Evolutionary conservation across 257 asterid species (phyloP).

Genomic region (Scutellaria minor): DNA sequence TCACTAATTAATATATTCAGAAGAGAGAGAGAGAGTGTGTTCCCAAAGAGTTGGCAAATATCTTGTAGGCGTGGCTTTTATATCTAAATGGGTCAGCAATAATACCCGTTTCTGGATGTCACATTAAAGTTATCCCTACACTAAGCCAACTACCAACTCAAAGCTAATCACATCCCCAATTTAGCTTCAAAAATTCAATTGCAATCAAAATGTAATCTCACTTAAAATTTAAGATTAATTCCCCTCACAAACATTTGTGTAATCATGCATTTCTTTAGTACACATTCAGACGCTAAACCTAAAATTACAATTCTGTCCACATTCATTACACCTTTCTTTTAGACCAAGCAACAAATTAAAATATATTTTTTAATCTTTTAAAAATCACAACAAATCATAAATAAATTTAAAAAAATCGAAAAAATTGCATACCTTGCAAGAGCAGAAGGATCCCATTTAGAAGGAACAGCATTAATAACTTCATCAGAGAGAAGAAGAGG

Average conservation of each 20-base stretch:
- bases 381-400: background rate
- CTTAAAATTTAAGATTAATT: background rate
- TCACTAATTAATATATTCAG: background rate
- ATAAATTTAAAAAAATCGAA: background rate
- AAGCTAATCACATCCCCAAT: background rate
- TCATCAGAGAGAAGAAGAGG: slow-evolving; percentile 72
- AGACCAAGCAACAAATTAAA: background rate
- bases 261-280: too few species aligned
- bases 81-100: slow-evolving; percentile 24
- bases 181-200: background rate
- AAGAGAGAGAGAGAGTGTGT: background rate
- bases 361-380: background rate
- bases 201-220: background rate
- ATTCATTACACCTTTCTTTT: background rate
- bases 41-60: slow-evolving; percentile 14
- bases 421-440: slow-evolving; percentile 69
- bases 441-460: slow-evolving; percentile 90
- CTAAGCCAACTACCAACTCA: slow-evolving; percentile 32
- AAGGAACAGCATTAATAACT: slow-evolving; percentile 74
- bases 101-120: background rate
- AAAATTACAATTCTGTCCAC: background rate
- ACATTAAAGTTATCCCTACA: background rate
- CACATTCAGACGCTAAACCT: too few species aligned
- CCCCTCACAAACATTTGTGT: background rate
- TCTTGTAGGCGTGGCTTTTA: slow-evolving; percentile 15